Base-by-base conservation (phyloP, 2,329 filamentous ascomycete genomes). In the Xylariaceae sp. region DNA sequence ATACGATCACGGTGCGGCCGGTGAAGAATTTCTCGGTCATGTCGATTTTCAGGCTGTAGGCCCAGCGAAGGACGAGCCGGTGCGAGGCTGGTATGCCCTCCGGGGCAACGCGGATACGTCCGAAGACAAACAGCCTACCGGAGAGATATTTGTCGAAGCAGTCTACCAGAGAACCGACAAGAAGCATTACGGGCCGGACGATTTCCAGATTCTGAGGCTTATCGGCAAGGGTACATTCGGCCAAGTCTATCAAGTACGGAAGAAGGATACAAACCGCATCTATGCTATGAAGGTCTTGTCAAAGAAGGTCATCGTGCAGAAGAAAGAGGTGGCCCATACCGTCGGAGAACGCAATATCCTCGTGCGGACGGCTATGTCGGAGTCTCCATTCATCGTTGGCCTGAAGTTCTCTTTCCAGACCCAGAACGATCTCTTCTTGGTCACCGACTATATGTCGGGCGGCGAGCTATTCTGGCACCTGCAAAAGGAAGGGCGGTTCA, bases 261-360 rank as follows among this genome's bases (percentile, higher is more conserved):
- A 98, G 74, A 92, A 86, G 68, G 92, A 98, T 57, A 95, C 90
- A 1, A 79, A 80, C 51, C 81, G 92, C 28, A 95, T 98, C 40
- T 98, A 98, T 54, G 92, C 92, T 42, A 98, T 98, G 92, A 98
- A 98, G 62, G 90, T 98, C 2, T 68, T 98, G 19, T 95, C 92
- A 32, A 98, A 98, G 72, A 98, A 98, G 70, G 92, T 98, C 33
- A 98, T 98, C 52, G 92, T 98, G 17, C 92, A 98, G 64, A 98
- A 98, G 75, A 98, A 98, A 63, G 92, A 98, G 60, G 88, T 98
- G 31, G 88, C 90, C 12, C 92, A 98, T 57, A 98, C 92, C 0
- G 80, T 98, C 23, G 92, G 92, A 46, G 92, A 98, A 63, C 78
- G 92, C 39, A 98, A 98, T 56, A 98, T 98, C 46, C 70, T 98